Evolutionary conservation across 352 stramenopile species (phyloP).

Genomic region (Halophytophthora batemanensis): DNA sequence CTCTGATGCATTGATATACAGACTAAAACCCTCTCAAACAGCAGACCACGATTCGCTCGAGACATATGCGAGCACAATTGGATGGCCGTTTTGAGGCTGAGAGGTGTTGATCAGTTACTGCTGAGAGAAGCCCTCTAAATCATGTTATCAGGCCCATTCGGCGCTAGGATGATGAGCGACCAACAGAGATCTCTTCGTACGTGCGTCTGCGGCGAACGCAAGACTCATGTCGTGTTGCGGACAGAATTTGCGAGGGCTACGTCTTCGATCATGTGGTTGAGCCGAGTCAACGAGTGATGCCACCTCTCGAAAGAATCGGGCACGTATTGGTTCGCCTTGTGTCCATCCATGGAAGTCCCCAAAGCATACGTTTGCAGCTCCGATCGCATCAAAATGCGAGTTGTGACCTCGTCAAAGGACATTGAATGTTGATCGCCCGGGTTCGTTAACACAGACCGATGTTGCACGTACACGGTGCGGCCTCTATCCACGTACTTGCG

Average conservation of each 20-base stretch:
- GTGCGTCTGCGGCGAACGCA: no score
- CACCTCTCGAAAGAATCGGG: conserved; percentile 9
- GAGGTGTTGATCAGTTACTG: no score
- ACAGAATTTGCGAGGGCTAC: conserved; percentile 9
- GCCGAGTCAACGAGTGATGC: conserved; percentile 9
- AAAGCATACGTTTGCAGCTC: conserved; percentile 14
- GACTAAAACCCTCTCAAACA: no score
- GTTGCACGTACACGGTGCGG: conserved; percentile 11
- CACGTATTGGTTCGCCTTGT: conserved; percentile 3
- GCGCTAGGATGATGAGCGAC: no score
- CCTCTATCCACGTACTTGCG: conserved; percentile 10
- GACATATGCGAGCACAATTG: no score
- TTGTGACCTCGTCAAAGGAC: conserved; percentile 15
- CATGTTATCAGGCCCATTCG: no score
- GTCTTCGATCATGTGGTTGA: conserved; percentile 21
- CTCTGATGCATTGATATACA: no score
- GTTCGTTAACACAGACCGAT: conserved; percentile 6
- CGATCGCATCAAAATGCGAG: conserved; percentile 4
- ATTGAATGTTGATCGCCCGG: background rate
- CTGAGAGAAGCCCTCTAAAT: no score
- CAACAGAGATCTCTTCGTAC: no score
- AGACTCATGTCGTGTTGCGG: no score
- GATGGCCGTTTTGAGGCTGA: no score
- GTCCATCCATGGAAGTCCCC: conserved; percentile 18
- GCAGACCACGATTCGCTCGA: no score